Conservation (phyloP, 805 yeast genomes). For the Lipomyces yamadae region DNA sequence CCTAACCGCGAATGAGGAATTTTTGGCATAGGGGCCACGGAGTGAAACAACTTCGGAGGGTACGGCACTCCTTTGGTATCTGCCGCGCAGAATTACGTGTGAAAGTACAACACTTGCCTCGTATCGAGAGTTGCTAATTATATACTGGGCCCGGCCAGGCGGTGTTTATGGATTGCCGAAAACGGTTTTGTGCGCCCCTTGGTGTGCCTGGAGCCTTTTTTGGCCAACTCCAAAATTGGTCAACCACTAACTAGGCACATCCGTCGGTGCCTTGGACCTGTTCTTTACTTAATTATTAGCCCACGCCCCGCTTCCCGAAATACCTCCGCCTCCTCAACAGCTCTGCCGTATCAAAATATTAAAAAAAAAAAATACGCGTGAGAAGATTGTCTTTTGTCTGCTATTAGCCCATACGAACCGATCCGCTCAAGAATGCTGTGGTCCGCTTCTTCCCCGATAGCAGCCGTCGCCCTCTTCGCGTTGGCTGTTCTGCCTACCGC, state of each 20-base stretch:
- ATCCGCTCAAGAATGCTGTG: background rate
- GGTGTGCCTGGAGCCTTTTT: background rate
- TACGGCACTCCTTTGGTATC: background rate
- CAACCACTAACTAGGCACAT: background rate
- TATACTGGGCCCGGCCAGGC: background rate
- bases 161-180: constrained; percentile 2
- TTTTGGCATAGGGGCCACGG: no score
- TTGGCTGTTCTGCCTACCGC: constrained; percentile 33
- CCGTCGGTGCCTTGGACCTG: constrained; percentile 1
- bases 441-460: constrained; percentile 9
- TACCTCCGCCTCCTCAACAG: background rate
- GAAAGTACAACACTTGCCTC: background rate
- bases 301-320: background rate
- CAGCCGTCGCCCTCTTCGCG: constrained; percentile 2
- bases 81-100: background rate
- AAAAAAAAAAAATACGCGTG: no score
- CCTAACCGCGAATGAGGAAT: no score
- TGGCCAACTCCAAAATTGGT: no score
- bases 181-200: background rate
- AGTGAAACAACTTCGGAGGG: background rate
- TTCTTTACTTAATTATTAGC: background rate
- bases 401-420: background rate
- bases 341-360: background rate
- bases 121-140: constrained; percentile 1
- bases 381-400: no score